These are phyloP conservation scores for Penicillium coffeae DNA, from an alignment of 495 filamentous ascomycete genomes.

Conservation along the genomic window DNA sequence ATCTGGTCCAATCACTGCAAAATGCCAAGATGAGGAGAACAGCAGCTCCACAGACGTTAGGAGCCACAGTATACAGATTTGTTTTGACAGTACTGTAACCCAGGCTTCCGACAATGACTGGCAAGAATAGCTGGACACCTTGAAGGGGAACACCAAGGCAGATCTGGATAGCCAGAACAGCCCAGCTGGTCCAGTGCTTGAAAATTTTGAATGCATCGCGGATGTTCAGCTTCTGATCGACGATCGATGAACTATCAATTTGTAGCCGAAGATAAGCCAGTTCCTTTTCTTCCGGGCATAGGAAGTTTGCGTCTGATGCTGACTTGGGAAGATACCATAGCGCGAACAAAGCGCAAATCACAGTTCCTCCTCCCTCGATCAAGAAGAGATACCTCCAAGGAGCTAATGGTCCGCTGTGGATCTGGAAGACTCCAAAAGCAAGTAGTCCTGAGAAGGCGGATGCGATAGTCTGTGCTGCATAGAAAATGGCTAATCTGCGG, in stretches of 20 bases:
- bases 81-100: constrained; percentile 64
- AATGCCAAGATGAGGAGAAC: constrained; percentile 69
- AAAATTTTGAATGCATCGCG: constrained; percentile 63
- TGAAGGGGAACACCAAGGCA: constrained; percentile 76
- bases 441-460: constrained; percentile 71
- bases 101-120: constrained; percentile 65
- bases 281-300: constrained; percentile 60
- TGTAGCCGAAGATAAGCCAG: constrained; percentile 72
- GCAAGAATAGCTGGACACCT: constrained; percentile 66
- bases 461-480: constrained; percentile 71
- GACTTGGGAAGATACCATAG: constrained; percentile 66
- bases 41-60: constrained; percentile 63
- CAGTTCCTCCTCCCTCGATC: constrained; percentile 64
- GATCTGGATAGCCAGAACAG: constrained; percentile 64
- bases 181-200: constrained; percentile 57
- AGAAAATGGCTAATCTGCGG: constrained; percentile 72
- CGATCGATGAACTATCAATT: constrained; percentile 65
- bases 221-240: constrained; percentile 67
- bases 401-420: constrained; percentile 47
- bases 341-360: constrained; percentile 63
- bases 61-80: constrained; percentile 74
- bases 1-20: constrained; percentile 57
- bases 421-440: constrained; percentile 74
- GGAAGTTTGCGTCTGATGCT: constrained; percentile 59
- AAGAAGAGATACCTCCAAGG: constrained; percentile 76